Percentiles rank a stretch among this genome's conserved stretches.
phyloP scores from a whole-genome alignment of 176 grass and related monocot species.

The Oryza nivara region DNA sequence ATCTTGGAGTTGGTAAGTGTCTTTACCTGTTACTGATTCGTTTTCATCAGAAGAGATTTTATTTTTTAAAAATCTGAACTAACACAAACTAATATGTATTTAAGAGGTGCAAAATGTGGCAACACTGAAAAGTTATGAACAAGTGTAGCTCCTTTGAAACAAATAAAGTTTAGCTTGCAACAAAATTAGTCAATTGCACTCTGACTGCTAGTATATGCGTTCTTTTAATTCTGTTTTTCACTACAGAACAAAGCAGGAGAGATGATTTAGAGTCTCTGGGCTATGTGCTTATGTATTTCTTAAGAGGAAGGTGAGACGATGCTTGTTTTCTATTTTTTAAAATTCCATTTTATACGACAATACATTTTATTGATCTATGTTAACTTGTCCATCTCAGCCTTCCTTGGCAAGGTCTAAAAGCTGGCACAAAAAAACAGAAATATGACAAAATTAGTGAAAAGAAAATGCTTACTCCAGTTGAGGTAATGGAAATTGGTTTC shows the following conservation, averaged over 20 bases:
- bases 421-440: conserved; percentile 89
- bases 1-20: conserved; percentile 72
- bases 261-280: conserved; percentile 91
- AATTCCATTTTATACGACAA: conserved; percentile 19
- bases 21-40: not conserved
- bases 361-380: conserved; percentile 43
- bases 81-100: not conserved
- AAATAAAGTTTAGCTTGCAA: not conserved
- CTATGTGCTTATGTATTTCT: conserved; percentile 88
- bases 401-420: conserved; percentile 93
- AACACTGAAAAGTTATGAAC: not conserved
- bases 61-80: not conserved
- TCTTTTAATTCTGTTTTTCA: conserved; percentile 16
- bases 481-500: conserved; percentile 51
- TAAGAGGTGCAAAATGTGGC: not conserved
- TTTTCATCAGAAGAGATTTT: conserved; percentile 11
- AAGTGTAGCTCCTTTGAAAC: conserved; percentile 20
- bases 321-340: conserved; percentile 37
- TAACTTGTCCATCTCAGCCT: conserved; percentile 53
- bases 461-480: conserved; percentile 93
- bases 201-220: conserved; percentile 25
- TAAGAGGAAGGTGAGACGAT: conserved; percentile 79
- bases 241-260: conserved; percentile 90
- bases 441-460: conserved; percentile 96
- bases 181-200: conserved; percentile 5